Evolutionary conservation across 2,329 filamentous ascomycete species (phyloP).

Genomic region (Xylaria sp.): DNA sequence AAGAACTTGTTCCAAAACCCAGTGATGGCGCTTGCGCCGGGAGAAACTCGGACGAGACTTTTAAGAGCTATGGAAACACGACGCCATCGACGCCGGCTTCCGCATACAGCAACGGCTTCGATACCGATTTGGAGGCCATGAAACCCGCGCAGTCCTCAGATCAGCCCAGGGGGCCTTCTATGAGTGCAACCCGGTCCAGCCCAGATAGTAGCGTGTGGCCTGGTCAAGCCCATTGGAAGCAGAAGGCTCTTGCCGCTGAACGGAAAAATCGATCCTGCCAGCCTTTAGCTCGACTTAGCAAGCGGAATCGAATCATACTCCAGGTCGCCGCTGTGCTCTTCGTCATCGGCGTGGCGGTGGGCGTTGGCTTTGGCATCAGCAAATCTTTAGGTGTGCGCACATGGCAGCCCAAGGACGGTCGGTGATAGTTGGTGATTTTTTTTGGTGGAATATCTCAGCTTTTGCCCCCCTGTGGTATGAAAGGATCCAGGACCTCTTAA

Average conservation of each 20-base stretch:
- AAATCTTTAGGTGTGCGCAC: constrained; percentile 68
- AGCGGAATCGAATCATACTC: constrained; percentile 62
- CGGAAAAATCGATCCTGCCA: constrained; percentile 60
- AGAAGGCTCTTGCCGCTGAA: constrained; percentile 67
- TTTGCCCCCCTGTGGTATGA: background rate
- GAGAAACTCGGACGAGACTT: constrained; percentile 41
- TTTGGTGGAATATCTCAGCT: background rate
- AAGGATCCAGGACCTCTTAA: background rate
- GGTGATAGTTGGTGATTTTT: constrained; percentile 36
- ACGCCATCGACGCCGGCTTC: constrained; percentile 58
- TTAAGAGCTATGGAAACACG: constrained; percentile 49
- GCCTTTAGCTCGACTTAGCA: constrained; percentile 63
- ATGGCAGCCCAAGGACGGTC: constrained; percentile 56
- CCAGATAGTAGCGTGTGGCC: constrained; percentile 69
- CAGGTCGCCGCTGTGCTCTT: constrained; percentile 65
- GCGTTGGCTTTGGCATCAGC: constrained; percentile 68
- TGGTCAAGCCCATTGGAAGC: constrained; percentile 67
- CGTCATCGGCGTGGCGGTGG: constrained; percentile 64
- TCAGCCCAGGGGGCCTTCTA: constrained; percentile 50
- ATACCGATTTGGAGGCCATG: constrained; percentile 67
- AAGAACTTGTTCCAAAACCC: constrained; percentile 33
- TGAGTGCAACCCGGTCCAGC: constrained; percentile 50
- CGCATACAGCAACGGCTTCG: constrained; percentile 62
- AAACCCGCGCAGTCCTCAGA: constrained; percentile 54
- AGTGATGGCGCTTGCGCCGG: constrained; percentile 27